Base-by-base conservation (phyloP, 768 basidiomycete genomes). In the Boletus vinaceobasis region DNA sequence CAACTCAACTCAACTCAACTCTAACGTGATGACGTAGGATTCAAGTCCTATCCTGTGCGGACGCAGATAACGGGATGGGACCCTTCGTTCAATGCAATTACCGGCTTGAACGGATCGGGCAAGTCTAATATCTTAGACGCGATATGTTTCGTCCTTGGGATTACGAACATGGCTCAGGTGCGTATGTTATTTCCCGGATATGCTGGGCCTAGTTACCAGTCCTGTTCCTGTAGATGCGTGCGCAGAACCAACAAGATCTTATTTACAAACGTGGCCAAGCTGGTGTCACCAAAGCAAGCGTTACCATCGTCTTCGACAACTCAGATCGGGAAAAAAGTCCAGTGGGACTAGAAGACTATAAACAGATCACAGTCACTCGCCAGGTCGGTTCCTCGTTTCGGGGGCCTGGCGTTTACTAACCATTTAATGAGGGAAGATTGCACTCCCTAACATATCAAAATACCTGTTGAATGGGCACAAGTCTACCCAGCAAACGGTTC, bases 81-180 rank as follows among this genome's bases (percentile, higher is more conserved):
- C 68, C 74, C 91, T 7, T 96, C 93, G 5, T 99, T 99, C 82
- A 98, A 98, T 70, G 97, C 97, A 5, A 98, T 99, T 73, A 97
- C 93, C 5, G 95, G 95, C 43, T 82, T 92, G 61, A 93, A 93
- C 76, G 93, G 93, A 3, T 96, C 93, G 0, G 96, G 96, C 63
- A 98, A 99, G 77, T 97, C 94, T 55, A 99, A 99, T 75, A 98
- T 99, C 64, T 84, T 99, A 59, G 97, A 99, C 77, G 95, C 97
- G 55, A 98, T 98, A 73, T 97, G 95, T 73, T 99, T 99, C 69
- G 97, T 98, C 15, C 80, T 99, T 19, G 97, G 97, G 15, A 91
- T 98, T 61, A 98, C 95, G 2, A 98, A 98, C 71, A 91, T 98
- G 88, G 77, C 88, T n/a, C 86, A 87, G 58, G 95, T 91, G 58